phyloP scores from a whole-genome alignment of 306 rosid genomes.

The Citrullus amarus region DNA sequence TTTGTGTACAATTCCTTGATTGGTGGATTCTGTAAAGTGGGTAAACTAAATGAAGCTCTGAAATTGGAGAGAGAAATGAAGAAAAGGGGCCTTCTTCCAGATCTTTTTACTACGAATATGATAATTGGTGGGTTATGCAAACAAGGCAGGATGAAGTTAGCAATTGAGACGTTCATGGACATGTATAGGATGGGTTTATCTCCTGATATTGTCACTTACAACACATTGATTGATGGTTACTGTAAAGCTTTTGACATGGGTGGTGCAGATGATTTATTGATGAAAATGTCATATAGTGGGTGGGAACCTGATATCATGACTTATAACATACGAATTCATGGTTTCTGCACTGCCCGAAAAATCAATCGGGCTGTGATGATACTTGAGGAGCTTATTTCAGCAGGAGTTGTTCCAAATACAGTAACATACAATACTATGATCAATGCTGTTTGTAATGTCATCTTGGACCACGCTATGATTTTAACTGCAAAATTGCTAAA shows the following conservation, averaged over 20 bases:
- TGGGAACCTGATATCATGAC: constrained; percentile 62
- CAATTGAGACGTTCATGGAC: constrained; percentile 37
- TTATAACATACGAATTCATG: constrained; percentile 46
- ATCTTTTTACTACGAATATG: constrained; percentile 51
- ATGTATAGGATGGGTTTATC: constrained; percentile 40
- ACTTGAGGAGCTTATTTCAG: constrained; percentile 48
- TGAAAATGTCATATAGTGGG: constrained; percentile 41
- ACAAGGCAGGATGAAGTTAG: constrained; percentile 55
- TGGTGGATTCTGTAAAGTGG: constrained; percentile 38
- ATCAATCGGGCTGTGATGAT: constrained; percentile 40
- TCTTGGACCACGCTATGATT: constrained; percentile 51
- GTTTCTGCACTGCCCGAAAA: constrained; percentile 39
- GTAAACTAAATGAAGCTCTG: constrained; percentile 44
- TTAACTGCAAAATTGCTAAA: constrained; percentile 59
- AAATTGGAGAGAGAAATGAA: constrained; percentile 53
- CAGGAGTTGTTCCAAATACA: constrained; percentile 46
- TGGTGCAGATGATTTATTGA: constrained; percentile 37
- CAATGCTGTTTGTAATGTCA: constrained; percentile 46
- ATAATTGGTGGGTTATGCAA: constrained; percentile 57
- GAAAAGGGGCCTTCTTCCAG: constrained; percentile 53
- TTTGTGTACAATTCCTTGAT: constrained; percentile 70
- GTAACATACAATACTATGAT: constrained; percentile 61
- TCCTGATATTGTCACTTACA: constrained; percentile 57
- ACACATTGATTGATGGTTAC: constrained; percentile 58
- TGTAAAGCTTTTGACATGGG: constrained; percentile 57